Evolutionary conservation across 345 rosid genomes (phyloP).

Genomic region (Stellera chamaejasme): DNA sequence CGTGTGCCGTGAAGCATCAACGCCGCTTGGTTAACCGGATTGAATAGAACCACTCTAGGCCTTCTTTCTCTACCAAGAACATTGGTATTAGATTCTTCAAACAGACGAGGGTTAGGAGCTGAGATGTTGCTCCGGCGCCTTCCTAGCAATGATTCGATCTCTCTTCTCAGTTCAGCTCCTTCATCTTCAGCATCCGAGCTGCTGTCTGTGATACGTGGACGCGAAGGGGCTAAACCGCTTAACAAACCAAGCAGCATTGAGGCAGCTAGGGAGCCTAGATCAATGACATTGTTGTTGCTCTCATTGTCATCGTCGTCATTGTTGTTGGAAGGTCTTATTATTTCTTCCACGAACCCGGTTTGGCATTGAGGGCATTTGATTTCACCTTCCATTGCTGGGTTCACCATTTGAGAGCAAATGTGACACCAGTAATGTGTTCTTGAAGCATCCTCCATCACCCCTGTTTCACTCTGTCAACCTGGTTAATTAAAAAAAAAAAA

Average conservation of each 20-base stretch:
- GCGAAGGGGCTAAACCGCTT: constrained; percentile 20
- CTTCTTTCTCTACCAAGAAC: constrained; percentile 15
- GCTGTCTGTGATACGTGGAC: constrained; percentile 7
- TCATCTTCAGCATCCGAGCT: constrained; percentile 5
- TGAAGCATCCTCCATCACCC: constrained; percentile 48
- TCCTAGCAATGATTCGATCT: constrained; percentile 15
- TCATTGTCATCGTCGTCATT: constrained; percentile 6
- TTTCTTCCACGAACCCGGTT: constrained; percentile 49
- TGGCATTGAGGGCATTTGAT: constrained; percentile 50
- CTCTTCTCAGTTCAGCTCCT: constrained; percentile 22
- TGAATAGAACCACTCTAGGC: constrained; percentile 22
- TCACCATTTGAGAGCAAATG: constrained; percentile 44
- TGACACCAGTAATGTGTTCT: constrained; percentile 54
- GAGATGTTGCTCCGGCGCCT: constrained; percentile 21
- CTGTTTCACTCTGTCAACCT: constrained; percentile 12
- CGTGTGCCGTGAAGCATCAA: constrained; percentile 23
- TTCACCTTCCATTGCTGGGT: constrained; percentile 29
- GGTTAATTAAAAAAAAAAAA: not conserved
- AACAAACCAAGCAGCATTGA: constrained; percentile 33
- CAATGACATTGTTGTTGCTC: constrained; percentile 13
- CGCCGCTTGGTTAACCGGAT: constrained; percentile 31
- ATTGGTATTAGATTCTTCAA: constrained; percentile 4
- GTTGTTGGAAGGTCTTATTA: constrained; percentile 11
- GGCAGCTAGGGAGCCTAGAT: constrained; percentile 28
- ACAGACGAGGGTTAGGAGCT: not conserved